A percentile compares a stretch with the other conserved stretches of the same genome.
These are phyloP conservation scores for Penicillium canariense DNA, from an alignment of 495 filamentous ascomycete genomes.

Conservation along the genomic window DNA sequence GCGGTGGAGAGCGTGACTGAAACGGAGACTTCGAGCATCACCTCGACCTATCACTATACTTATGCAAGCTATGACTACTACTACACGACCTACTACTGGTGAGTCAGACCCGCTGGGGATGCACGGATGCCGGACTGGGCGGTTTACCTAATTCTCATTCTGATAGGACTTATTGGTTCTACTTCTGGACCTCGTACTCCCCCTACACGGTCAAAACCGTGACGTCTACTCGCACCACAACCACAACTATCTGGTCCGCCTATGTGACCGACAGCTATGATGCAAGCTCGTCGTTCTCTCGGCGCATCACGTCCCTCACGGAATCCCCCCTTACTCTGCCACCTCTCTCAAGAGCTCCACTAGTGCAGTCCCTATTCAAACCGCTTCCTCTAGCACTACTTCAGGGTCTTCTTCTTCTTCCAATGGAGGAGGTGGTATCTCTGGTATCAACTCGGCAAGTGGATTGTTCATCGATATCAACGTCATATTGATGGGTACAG, in stretches of 20 bases:
- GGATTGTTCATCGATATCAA: not conserved
- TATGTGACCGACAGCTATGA: slow-evolving; percentile 12
- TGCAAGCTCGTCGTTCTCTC: slow-evolving; percentile 8
- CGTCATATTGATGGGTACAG: not conserved
- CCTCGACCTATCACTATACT: not conserved
- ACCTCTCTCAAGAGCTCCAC: slow-evolving; percentile 19
- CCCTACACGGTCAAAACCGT: slow-evolving; percentile 21
- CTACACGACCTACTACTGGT: slow-evolving; percentile 25
- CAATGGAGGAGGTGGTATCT: not conserved
- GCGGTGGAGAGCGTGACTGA: not conserved
- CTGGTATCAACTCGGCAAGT: not conserved
- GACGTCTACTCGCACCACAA: slow-evolving; percentile 21
- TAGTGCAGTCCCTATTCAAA: slow-evolving; percentile 7
- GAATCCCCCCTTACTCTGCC: slow-evolving; percentile 15
- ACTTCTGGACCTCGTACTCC: slow-evolving; percentile 23
- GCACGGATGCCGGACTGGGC: too few relatives aligned
- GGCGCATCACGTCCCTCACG: not conserved
- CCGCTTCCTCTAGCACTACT: not conserved
- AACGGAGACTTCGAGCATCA: not conserved
- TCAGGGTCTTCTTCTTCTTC: not conserved
- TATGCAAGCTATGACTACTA: slow-evolving; percentile 16
- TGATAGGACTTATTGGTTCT: slow-evolving; percentile 23
- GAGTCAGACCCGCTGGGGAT: not conserved
- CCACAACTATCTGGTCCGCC: slow-evolving; percentile 17
- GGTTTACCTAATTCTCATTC: not conserved